Conservation (phyloP, 163 green algal species). For the Chlorella variabilis region DNA sequence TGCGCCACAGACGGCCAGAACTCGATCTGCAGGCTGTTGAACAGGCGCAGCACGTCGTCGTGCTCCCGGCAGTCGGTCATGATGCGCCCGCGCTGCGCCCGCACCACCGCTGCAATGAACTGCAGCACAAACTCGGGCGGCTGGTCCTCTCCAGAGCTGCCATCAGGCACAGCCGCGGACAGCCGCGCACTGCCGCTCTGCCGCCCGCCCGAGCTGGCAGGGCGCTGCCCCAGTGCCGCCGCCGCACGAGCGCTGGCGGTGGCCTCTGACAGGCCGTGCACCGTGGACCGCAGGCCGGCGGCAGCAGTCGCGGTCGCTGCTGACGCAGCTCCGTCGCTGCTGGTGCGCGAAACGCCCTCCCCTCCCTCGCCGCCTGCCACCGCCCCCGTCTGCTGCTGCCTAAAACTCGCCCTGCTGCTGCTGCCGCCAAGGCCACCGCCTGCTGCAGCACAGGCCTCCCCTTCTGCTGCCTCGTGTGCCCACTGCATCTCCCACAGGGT, state of each 20-base stretch:
- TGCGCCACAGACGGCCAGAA: slow-evolving; percentile 49
- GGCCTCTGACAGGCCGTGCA: slow-evolving; percentile 19
- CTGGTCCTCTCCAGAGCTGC: background rate
- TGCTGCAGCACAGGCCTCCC: background rate
- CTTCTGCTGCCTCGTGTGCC: slow-evolving; percentile 54
- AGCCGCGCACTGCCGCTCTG: background rate
- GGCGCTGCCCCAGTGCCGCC: background rate
- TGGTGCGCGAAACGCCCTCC: background rate
- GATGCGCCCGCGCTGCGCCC: slow-evolving; percentile 53
- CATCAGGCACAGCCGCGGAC: background rate
- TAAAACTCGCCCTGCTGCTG: background rate
- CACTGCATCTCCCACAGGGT: slow-evolving; percentile 79
- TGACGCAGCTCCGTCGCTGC: background rate
- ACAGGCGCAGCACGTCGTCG: slow-evolving; percentile 77
- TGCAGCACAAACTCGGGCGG: slow-evolving; percentile 61
- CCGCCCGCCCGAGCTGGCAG: background rate
- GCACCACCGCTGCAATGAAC: slow-evolving; percentile 71
- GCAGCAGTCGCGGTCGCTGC: background rate
- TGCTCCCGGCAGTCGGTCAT: slow-evolving; percentile 61
- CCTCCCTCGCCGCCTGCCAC: background rate
- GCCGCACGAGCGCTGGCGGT: background rate
- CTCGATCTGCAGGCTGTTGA: slow-evolving; percentile 53
- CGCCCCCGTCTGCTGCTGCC: background rate
- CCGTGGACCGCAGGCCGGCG: slow-evolving; percentile 22
- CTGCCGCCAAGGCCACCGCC: background rate